Base-by-base conservation (phyloP, 768 basidiomycete species). In the Neoboletus subvelutipes region DNA sequence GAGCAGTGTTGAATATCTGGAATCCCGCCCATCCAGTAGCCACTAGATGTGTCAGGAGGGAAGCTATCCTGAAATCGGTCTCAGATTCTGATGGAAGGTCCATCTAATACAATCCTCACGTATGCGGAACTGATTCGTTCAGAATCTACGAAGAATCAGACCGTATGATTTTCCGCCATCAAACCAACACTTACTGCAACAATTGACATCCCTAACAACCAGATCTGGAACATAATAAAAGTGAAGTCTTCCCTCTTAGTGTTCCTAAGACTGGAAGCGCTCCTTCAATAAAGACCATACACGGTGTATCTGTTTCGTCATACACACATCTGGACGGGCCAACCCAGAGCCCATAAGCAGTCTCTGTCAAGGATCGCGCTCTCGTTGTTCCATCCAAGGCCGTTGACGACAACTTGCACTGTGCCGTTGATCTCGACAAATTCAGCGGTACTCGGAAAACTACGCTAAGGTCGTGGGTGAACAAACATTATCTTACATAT, bases 101-200 rank as follows among this genome's bases (percentile, higher is more conserved):
- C 15, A 34, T 6, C 5, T 18, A 18, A 34, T 42, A 34, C 34
- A 12, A 20, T 31, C 34, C 71, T 57, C 57, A 78, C 71, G 85
- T 84, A 59, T 92, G 90, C 2, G 90, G 90, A 57, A 91, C 88
- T 3, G 88, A 90, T 72, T 92, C 89, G 69, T 91, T 90, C 55
- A 81, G 64, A 53, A 81, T 59, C 67, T 71, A 56, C 10, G 12
- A 34, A 36, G 31, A 13, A 49, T 50, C 33, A 53, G 31, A 42
- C 10, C 12, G 17, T 24, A 37, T 45, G 20, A 17, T 42, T 46
- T 15, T 37, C 24, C 66, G 31, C 82, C 67, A 20, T 56, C 37
- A 11, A 59, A 49, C 39, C 55, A 2, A 26, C 49, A 63, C 71
- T 61, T 51, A 66, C 71, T 40, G 89, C 89, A 43, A 89, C 85